Conservation (phyloP, 345 rosid species). For the Cardamine occulta region DNA sequence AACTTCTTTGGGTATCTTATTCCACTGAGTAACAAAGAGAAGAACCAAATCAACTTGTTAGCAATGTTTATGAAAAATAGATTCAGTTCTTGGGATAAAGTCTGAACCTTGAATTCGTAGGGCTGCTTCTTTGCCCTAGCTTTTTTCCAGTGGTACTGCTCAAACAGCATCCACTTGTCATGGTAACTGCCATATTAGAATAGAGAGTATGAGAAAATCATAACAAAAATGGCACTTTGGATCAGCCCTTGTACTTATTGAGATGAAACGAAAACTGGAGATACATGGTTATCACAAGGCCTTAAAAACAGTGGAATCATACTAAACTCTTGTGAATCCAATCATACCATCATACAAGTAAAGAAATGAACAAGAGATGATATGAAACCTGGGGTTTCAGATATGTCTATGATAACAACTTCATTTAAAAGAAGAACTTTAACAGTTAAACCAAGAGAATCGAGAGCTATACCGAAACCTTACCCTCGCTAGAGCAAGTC, state of each 20-base stretch:
- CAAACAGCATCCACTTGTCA: conserved; percentile 84
- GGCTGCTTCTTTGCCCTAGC: conserved; percentile 75
- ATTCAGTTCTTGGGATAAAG: background rate
- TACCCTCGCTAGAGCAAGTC: background rate
- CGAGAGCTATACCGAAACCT: background rate
- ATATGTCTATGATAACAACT: background rate
- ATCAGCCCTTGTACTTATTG: background rate
- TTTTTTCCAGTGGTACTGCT: conserved; percentile 86
- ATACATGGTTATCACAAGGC: too few relatives aligned
- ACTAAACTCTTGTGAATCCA: background rate
- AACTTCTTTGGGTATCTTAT: conserved; percentile 70
- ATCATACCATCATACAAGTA: background rate
- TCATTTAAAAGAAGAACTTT: background rate
- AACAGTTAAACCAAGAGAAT: conserved; percentile 1
- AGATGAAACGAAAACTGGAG: too few relatives aligned
- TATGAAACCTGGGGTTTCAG: background rate
- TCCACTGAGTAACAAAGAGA: conserved; percentile 68
- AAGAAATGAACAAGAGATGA: conserved; percentile 13
- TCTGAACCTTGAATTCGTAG: conserved; percentile 72
- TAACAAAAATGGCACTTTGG: background rate
- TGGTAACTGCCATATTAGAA: conserved; percentile 70
- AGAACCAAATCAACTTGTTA: conserved; percentile 24
- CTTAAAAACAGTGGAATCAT: conserved; percentile 1
- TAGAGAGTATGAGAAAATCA: background rate
- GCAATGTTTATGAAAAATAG: background rate